A percentile compares a stretch with the other conserved stretches of the same genome.
Evolutionary conservation across 1,284 basidiomycete genomes (phyloP).

Genomic region (Naganishia liquefaciens): DNA sequence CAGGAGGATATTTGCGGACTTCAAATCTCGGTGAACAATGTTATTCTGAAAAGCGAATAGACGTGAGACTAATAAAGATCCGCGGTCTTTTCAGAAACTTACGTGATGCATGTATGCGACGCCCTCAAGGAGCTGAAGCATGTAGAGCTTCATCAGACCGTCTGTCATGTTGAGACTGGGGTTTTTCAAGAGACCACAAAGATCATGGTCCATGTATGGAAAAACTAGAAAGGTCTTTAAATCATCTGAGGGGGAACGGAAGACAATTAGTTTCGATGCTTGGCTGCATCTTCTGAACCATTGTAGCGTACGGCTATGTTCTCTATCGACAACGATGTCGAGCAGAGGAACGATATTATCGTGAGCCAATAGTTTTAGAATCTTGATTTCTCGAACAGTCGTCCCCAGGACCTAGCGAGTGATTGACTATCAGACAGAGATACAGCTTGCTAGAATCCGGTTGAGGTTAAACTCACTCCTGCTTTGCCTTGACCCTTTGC

Average conservation of each 20-base stretch:
- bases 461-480: slow-evolving; percentile 63
- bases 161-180: slow-evolving; percentile 75
- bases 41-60: slow-evolving; percentile 66
- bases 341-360: slow-evolving; percentile 81
- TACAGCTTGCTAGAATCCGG: not conserved
- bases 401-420: slow-evolving; percentile 69
- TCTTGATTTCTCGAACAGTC: slow-evolving; percentile 96
- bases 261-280: slow-evolving; percentile 52
- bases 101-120: slow-evolving; percentile 93
- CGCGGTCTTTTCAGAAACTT: slow-evolving; percentile 39
- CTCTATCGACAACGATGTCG: slow-evolving; percentile 74
- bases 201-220: slow-evolving; percentile 98
- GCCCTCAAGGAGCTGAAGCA: slow-evolving; percentile 91
- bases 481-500: slow-evolving; percentile 45
- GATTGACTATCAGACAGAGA: not conserved
- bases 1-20: slow-evolving; percentile 95
- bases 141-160: slow-evolving; percentile 90
- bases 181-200: slow-evolving; percentile 90
- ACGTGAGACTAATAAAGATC: not conserved
- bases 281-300: slow-evolving; percentile 32
- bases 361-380: slow-evolving; percentile 86
- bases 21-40: slow-evolving; percentile 97
- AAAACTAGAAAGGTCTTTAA: slow-evolving; percentile 84
- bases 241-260: slow-evolving; percentile 54
- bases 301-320: slow-evolving; percentile 8